These are phyloP conservation scores for Rhododendron ovatum DNA, from an alignment of 148 eudicot genomes.

Conservation along the genomic window DNA sequence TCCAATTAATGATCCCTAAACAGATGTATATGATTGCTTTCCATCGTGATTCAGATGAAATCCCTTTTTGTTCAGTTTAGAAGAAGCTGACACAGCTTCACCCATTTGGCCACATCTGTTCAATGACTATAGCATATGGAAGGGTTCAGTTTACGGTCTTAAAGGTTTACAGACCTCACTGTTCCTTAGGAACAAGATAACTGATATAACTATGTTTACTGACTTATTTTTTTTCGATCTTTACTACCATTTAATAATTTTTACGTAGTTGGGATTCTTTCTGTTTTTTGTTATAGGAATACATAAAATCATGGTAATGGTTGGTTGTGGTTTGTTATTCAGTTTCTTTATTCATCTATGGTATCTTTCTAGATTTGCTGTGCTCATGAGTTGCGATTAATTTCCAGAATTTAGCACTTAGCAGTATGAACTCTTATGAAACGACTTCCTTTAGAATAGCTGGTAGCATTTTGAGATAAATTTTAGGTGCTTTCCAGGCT, in stretches of 20 bases:
- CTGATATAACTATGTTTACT: neutral
- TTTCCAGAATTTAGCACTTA: neutral
- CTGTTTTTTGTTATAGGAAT: neutral
- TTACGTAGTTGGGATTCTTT: neutral
- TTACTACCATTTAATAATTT: neutral
- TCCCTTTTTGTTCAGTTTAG: neutral
- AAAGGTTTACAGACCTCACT: neutral
- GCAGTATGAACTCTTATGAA: neutral
- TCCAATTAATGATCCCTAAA: neutral
- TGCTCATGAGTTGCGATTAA: neutral
- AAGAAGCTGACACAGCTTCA: neutral
- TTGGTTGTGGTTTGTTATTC: neutral
- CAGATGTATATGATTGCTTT: neutral
- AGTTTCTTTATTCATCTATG: neutral
- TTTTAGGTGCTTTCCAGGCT: conserved; percentile 41
- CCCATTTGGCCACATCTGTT: neutral
- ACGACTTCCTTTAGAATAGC: neutral
- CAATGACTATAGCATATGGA: neutral
- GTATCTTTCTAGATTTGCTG: neutral
- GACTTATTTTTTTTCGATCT: neutral
- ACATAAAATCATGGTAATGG: neutral
- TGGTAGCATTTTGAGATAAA: neutral
- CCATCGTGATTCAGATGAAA: neutral
- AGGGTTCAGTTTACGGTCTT: neutral
- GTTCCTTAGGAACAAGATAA: neutral